phyloP scores from a whole-genome alignment of 768 basidiomycete genomes.

The Austroboletus festivus region DNA sequence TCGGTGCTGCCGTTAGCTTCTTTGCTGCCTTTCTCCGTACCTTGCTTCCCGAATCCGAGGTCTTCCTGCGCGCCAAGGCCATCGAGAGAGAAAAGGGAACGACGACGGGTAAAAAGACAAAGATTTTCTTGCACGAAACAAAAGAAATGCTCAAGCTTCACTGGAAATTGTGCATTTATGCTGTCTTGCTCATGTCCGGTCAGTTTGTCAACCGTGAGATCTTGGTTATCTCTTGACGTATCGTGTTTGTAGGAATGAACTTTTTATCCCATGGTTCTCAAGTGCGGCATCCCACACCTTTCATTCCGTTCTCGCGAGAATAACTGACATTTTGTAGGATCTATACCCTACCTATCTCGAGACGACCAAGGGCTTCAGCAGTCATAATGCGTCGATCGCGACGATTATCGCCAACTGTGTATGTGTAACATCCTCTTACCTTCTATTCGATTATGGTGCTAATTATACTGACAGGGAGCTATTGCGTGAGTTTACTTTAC shows the following conservation, averaged over 20 bases:
- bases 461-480: constrained; percentile 35
- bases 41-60: constrained; percentile 72
- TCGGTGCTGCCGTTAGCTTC: constrained; percentile 63
- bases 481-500: constrained; percentile 37
- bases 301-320: neutral
- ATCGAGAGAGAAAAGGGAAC: constrained; percentile 43
- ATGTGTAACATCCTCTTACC: constrained; percentile 16
- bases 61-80: constrained; percentile 65
- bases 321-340: constrained; percentile 41
- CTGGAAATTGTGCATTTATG: constrained; percentile 83
- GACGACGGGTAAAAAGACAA: constrained; percentile 50
- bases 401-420: constrained; percentile 82
- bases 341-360: constrained; percentile 76
- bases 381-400: constrained; percentile 61
- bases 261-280: constrained; percentile 75
- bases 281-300: constrained; percentile 24
- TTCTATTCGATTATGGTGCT: neutral
- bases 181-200: constrained; percentile 75
- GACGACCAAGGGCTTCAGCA: constrained; percentile 55
- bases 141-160: constrained; percentile 75
- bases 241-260: constrained; percentile 53
- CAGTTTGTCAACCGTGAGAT: constrained; percentile 5
- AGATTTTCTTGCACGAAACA: constrained; percentile 69
- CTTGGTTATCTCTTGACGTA: neutral
- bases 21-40: constrained; percentile 67